phyloP scores from a whole-genome alignment of 106 monocot species.

The Chionographis japonica region DNA sequence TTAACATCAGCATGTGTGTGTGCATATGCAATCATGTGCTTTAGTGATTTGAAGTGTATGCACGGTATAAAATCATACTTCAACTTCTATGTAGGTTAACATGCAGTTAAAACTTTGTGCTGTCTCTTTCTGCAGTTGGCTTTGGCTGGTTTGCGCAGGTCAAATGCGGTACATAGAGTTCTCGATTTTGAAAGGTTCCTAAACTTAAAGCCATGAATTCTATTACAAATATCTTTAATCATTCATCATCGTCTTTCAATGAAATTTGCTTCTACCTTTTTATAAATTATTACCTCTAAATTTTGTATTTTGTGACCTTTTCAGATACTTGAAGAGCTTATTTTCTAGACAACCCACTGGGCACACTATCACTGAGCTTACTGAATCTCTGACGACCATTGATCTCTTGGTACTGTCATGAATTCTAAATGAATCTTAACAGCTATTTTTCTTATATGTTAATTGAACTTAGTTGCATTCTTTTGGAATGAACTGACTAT shows the following conservation, averaged over 20 bases:
- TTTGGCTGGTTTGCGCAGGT: constrained; percentile 62
- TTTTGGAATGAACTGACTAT: neutral
- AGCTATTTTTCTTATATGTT: neutral
- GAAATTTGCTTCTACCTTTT: neutral
- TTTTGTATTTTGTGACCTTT: constrained; percentile 4
- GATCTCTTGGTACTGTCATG: constrained; percentile 54
- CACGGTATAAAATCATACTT: no score
- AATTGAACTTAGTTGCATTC: neutral
- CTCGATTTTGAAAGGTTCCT: constrained; percentile 82
- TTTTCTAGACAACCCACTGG: constrained; percentile 34
- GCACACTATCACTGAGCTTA: constrained; percentile 32
- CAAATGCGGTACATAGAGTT: constrained; percentile 61
- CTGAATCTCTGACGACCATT: constrained; percentile 43
- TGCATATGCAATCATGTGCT: no score
- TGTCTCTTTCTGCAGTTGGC: constrained; percentile 54
- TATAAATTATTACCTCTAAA: neutral
- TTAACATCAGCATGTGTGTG: no score
- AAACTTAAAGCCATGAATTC: neutral
- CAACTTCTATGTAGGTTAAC: no score
- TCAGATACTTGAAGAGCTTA: constrained; percentile 65
- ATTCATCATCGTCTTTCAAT: neutral
- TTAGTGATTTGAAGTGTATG: no score
- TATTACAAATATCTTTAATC: neutral
- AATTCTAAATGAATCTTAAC: neutral
- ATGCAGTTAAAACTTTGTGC: neutral